These are phyloP conservation scores for Aspergillus quadrilineatus DNA, from an alignment of 2,329 filamentous ascomycete genomes.

Conservation along the genomic window DNA sequence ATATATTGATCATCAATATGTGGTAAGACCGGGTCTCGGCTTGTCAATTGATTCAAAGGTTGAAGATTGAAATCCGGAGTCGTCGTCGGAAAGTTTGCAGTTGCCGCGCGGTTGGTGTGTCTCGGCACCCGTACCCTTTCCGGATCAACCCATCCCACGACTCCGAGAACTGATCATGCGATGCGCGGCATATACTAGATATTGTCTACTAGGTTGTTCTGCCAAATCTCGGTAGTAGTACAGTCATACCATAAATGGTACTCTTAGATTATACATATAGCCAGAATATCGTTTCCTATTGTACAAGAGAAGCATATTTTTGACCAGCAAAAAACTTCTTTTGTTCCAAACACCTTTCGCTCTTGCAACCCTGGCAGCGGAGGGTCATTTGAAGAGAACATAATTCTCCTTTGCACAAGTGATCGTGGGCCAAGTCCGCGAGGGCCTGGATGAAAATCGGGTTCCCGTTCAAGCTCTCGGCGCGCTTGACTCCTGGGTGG, in stretches of 20 bases:
- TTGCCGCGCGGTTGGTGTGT: slow-evolving; percentile 14
- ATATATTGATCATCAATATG: background rate
- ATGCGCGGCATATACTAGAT: background rate
- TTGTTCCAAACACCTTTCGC: slow-evolving; percentile 75
- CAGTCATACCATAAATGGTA: background rate
- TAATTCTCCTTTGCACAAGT: slow-evolving; percentile 67
- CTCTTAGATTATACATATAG: background rate
- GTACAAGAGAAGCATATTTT: slow-evolving; percentile 34
- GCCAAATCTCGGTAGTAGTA: background rate
- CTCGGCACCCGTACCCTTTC: slow-evolving; percentile 13
- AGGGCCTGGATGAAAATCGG: slow-evolving; percentile 86
- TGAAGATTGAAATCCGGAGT: slow-evolving; percentile 6
- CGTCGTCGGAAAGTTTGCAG: slow-evolving; percentile 22
- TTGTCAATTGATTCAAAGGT: slow-evolving; percentile 6
- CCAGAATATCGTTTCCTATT: slow-evolving; percentile 18
- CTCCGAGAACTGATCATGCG: background rate
- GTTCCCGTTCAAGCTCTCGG: slow-evolving; percentile 88
- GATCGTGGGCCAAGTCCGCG: slow-evolving; percentile 79
- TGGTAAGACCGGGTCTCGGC: background rate
- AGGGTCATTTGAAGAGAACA: slow-evolving; percentile 85
- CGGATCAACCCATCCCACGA: slow-evolving; percentile 12
- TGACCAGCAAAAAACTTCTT: slow-evolving; percentile 64
- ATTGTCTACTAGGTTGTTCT: background rate
- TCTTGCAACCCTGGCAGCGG: slow-evolving; percentile 90
- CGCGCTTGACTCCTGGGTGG: slow-evolving; percentile 80